Evolutionary conservation across 139 green algal species (phyloP), one percentile per base, ranked within the genome.

Genomic region (Tetratostichococcus sp.): DNA sequence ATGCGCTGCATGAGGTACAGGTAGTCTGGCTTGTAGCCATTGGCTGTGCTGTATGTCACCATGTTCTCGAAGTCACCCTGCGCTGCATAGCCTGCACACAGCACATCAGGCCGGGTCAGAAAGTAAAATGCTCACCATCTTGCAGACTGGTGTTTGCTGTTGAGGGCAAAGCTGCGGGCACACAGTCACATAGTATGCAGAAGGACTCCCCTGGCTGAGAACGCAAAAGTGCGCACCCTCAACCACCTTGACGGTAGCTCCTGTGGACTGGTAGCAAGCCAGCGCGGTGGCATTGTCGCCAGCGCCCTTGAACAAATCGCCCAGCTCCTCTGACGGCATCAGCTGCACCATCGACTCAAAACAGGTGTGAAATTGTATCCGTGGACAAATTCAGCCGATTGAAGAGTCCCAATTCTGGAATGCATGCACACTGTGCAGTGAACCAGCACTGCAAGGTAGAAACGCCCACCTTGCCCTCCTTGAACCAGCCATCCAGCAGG

Each of bases 401-500:
- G 8, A 50, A 8, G 39, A 50, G 39, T 22, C 39, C 39, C 39
- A n/a, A n/a, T 50, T 50, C 39, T 50, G 8, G 39, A 50, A 8
- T 50, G 39, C 39, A 50, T 50, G n/a, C 39, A 50, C 39, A 50
- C 8, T 50, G 14, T 50, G 39, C 39, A 50, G 39, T 50, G 8
- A 50, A 22, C 39, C 39, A 50, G 11, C 39, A 11, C 71, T 86
- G 85, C 62, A 89, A 82, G 59, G 66, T 80, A 69, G 75, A 81
- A 71, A 85, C 82, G 23, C 90, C 80, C 50, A 62, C 50, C 75
- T 89, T 89, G 76, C 89, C 72, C 77, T 92, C 89, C 69, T 88
- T 90, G 83, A 95, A 92, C 96, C 96, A 99, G 86, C 96, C 97
- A 78, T 93, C 90, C 35, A 99, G 85, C 77, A 99, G 88, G 35